phyloP scores from a whole-genome alignment of 768 basidiomycete species.

The Russula dissimulans region DNA sequence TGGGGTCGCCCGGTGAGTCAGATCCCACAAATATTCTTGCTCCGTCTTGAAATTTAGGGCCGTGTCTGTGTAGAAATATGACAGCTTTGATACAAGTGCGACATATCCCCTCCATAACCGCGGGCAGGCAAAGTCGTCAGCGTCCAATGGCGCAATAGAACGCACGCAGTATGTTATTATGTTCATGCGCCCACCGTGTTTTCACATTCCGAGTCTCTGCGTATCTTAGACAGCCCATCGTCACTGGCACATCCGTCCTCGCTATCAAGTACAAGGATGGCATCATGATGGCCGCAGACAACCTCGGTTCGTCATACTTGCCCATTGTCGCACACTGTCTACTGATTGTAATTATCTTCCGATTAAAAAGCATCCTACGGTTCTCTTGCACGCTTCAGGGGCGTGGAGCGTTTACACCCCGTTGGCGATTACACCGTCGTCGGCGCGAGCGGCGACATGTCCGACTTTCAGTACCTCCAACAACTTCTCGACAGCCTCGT shows the following conservation, averaged over 20 bases:
- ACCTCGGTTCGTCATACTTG: conserved; percentile 55
- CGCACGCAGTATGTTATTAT: conserved; percentile 58
- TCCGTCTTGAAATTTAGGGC: background rate
- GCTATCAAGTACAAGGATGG: conserved; percentile 94
- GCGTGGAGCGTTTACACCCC: conserved; percentile 78
- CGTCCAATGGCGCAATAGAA: conserved; percentile 57
- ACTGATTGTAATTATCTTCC: background rate
- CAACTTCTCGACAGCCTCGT: conserved; percentile 66
- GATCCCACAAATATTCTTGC: background rate
- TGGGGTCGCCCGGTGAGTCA: conserved; percentile 43
- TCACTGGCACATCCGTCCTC: conserved; percentile 94
- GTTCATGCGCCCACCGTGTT: background rate
- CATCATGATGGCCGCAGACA: conserved; percentile 98
- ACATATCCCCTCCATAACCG: conserved; percentile 69
- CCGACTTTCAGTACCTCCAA: conserved; percentile 93
- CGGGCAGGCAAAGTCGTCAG: conserved; percentile 32
- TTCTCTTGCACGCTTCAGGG: conserved; percentile 94
- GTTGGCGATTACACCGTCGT: conserved; percentile 80
- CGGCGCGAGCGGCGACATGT: conserved; percentile 94
- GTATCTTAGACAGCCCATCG: conserved; percentile 69
- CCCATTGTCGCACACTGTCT: background rate
- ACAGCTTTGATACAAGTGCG: conserved; percentile 62
- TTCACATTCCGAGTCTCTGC: background rate
- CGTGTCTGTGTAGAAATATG: conserved; percentile 46
- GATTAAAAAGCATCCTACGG: conserved; percentile 75